phyloP scores from a whole-genome alignment of 2,329 filamentous ascomycete genomes.

The Eutypella sp. region DNA sequence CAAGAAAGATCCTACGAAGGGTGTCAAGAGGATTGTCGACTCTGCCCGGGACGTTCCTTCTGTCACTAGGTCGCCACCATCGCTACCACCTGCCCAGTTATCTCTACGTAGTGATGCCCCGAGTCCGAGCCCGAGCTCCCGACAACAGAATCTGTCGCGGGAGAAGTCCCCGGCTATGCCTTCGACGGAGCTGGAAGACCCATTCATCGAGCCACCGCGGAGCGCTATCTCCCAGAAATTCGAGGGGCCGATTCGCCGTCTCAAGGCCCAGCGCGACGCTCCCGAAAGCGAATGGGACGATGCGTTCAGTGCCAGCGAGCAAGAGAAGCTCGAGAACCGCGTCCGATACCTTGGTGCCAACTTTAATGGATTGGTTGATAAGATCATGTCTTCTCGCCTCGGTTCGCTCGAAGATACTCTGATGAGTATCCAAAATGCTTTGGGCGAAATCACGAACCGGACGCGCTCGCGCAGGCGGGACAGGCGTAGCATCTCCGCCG shows the following conservation, averaged over 20 bases:
- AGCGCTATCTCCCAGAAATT: slow-evolving; percentile 41
- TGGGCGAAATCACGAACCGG: slow-evolving; percentile 53
- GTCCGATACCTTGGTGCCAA: slow-evolving; percentile 87
- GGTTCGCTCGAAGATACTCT: slow-evolving; percentile 78
- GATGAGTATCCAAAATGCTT: slow-evolving; percentile 65
- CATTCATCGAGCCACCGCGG: slow-evolving; percentile 50
- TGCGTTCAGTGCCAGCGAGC: slow-evolving; percentile 75
- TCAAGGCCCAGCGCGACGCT: slow-evolving; percentile 58
- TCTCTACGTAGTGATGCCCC: slow-evolving; percentile 63
- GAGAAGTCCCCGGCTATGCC: slow-evolving; percentile 41
- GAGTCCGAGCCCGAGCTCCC: slow-evolving; percentile 70
- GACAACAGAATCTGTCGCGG: slow-evolving; percentile 45
- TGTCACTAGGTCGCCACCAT: slow-evolving; percentile 43
- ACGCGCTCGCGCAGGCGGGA: slow-evolving; percentile 53
- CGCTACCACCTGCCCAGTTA: slow-evolving; percentile 45
- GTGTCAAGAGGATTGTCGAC: slow-evolving; percentile 59
- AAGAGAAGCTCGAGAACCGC: slow-evolving; percentile 74
- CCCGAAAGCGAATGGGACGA: slow-evolving; percentile 90
- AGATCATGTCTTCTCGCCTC: slow-evolving; percentile 69
- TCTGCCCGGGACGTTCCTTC: slow-evolving; percentile 33
- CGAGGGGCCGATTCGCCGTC: slow-evolving; percentile 54
- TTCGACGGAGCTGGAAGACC: slow-evolving; percentile 57
- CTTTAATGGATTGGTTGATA: slow-evolving; percentile 80
- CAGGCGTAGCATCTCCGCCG: slow-evolving; percentile 64
- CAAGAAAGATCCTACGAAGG: slow-evolving; percentile 65